These are phyloP conservation scores for Fusarium circinatum DNA, from an alignment of 2,329 filamentous ascomycete species.

Conservation along the genomic window DNA sequence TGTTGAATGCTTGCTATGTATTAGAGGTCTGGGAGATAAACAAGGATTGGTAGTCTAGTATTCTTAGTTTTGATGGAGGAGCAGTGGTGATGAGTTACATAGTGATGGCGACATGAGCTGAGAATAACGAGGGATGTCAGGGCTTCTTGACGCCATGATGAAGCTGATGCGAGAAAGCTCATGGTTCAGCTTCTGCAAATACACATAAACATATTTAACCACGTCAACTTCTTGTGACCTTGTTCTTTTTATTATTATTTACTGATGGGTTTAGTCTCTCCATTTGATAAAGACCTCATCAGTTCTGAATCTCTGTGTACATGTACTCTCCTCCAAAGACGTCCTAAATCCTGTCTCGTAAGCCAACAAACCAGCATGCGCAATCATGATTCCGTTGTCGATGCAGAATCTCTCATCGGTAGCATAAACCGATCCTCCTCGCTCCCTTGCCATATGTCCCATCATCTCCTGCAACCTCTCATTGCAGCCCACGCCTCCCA, in stretches of 20 bases:
- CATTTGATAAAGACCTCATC: conserved; percentile 84
- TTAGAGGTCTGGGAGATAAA: not conserved
- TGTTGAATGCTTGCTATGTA: conserved; percentile 11
- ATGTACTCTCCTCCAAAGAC: conserved; percentile 81
- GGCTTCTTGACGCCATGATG: not conserved
- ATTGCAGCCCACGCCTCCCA: conserved; percentile 96
- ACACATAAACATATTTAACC: not conserved
- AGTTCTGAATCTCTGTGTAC: conserved; percentile 84
- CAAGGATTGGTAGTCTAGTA: not conserved
- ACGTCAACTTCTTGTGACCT: not conserved
- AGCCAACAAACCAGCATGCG: conserved; percentile 89
- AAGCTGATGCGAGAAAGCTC: not conserved
- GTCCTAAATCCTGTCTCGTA: conserved; percentile 85
- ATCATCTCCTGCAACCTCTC: conserved; percentile 98
- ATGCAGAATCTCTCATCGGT: conserved; percentile 99
- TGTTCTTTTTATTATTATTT: not conserved
- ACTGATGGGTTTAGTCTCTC: conserved; percentile 66
- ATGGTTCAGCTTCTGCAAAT: conserved; percentile 5
- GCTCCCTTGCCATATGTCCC: conserved; percentile 90
- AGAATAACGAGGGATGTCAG: not conserved
- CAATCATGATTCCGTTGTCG: conserved; percentile 99
- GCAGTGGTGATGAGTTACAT: not conserved
- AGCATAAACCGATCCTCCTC: conserved; percentile 90
- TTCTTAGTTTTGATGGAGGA: not conserved
- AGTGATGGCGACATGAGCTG: not conserved